Percentiles rank a stretch among this genome's conserved stretches.
Evolutionary conservation across 2,329 filamentous ascomycete genomes (phyloP).

Genomic region (Aspergillus thermomutatus): DNA sequence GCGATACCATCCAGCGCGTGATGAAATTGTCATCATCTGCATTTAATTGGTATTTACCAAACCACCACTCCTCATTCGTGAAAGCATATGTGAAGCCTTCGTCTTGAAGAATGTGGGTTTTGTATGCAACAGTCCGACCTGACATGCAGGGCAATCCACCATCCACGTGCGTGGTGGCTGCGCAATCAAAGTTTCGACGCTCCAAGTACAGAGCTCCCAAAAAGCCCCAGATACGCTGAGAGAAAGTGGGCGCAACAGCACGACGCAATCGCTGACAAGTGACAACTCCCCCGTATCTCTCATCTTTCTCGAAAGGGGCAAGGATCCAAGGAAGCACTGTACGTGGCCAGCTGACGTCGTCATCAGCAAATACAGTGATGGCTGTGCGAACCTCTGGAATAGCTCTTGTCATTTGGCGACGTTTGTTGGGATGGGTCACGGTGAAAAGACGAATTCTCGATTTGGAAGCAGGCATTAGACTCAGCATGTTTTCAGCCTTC

Average conservation of each 20-base stretch:
- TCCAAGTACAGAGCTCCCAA: constrained; percentile 89
- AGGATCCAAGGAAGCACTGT: constrained; percentile 88
- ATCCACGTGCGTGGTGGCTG: constrained; percentile 90
- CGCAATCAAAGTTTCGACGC: constrained; percentile 93
- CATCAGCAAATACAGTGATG: constrained; percentile 90
- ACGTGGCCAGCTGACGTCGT: constrained; percentile 88
- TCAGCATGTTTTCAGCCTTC: constrained; percentile 62
- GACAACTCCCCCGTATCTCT: constrained; percentile 79
- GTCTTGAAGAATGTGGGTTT: constrained; percentile 81
- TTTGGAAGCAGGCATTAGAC: constrained; percentile 53
- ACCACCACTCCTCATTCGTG: constrained; percentile 82
- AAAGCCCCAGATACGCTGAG: constrained; percentile 75
- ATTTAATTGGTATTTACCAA: constrained; percentile 78
- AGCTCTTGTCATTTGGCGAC: constrained; percentile 86
- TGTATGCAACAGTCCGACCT: constrained; percentile 87
- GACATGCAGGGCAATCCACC: constrained; percentile 97
- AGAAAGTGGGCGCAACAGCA: constrained; percentile 57
- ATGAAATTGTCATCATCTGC: constrained; percentile 99
- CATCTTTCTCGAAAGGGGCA: constrained; percentile 80
- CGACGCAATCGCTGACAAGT: constrained; percentile 85
- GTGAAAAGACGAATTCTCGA: constrained; percentile 70
- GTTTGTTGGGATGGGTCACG: constrained; percentile 87
- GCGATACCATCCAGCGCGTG: constrained; percentile 88
- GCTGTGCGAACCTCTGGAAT: constrained; percentile 78
- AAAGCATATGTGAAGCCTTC: constrained; percentile 83